phyloP scores from a whole-genome alignment of 2,329 filamentous ascomycete genomes.

The Calonectria ilicicola region DNA sequence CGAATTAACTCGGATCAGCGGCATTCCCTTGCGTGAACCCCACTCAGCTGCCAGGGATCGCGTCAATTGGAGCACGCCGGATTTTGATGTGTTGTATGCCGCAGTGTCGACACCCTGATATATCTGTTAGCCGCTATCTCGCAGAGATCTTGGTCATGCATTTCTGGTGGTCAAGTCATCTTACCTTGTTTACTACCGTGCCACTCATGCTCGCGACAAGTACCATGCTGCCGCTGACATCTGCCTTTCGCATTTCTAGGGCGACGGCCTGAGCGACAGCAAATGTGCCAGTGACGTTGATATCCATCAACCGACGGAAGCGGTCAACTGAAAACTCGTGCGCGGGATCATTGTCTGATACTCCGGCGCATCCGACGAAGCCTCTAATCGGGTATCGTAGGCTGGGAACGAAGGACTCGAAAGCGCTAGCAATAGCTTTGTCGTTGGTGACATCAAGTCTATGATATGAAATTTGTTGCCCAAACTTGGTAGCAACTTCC shows the following conservation, averaged over 20 bases:
- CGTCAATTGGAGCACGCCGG: slow-evolving; percentile 63
- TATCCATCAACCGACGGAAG: slow-evolving; percentile 43
- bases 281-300: slow-evolving; percentile 63
- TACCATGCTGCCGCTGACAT: slow-evolving; percentile 56
- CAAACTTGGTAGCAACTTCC: neutral
- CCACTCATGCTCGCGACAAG: slow-evolving; percentile 64
- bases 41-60: slow-evolving; percentile 65
- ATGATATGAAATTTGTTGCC: neutral
- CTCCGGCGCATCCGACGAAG: slow-evolving; percentile 47
- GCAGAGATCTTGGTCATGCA: no score
- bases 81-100: slow-evolving; percentile 66
- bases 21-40: slow-evolving; percentile 55
- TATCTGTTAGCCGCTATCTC: neutral
- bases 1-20: slow-evolving; percentile 63
- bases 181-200: slow-evolving; percentile 50
- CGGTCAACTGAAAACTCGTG: slow-evolving; percentile 40
- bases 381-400: slow-evolving; percentile 43
- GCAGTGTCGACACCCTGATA: slow-evolving; percentile 51
- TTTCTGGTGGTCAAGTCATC: slow-evolving; percentile 38
- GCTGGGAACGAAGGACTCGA: neutral
- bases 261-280: slow-evolving; percentile 59
- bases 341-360: slow-evolving; percentile 43
- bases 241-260: slow-evolving; percentile 57
- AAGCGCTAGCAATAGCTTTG: neutral
- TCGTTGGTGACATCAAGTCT: neutral